These are phyloP conservation scores for Geotrichum aggregatum DNA, from an alignment of 1,139 yeast genomes.

Conservation along the genomic window DNA sequence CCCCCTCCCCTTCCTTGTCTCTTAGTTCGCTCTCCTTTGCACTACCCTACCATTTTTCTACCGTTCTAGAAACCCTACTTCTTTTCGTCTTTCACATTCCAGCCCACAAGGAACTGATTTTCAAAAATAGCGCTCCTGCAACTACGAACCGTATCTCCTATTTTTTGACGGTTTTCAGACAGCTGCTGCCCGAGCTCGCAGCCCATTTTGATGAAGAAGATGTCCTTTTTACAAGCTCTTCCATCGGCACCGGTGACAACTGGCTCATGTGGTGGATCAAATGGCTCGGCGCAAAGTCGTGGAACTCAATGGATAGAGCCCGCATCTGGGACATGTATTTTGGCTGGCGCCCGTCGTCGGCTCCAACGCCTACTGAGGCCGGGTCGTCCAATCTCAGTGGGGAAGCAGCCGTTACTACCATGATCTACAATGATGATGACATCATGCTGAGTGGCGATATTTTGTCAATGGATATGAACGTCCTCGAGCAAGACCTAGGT, in stretches of 20 bases:
- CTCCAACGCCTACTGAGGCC: too few relatives aligned
- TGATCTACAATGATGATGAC: background rate
- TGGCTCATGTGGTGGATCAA: conserved; percentile 96
- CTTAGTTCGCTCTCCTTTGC: conserved; percentile 19
- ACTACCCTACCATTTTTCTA: conserved; percentile 41
- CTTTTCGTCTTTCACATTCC: conserved; percentile 73
- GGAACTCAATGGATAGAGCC: conserved; percentile 78
- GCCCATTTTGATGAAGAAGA: conserved; percentile 79
- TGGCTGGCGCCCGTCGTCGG: conserved; percentile 61
- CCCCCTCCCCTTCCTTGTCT: conserved; percentile 8
- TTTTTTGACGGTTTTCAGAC: conserved; percentile 63
- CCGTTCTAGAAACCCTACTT: conserved; percentile 69
- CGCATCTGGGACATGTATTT: conserved; percentile 82
- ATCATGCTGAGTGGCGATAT: background rate
- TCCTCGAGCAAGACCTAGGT: conserved; percentile 24
- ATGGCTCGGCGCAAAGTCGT: conserved; percentile 80
- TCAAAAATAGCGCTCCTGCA: conserved; percentile 28
- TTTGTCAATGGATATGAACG: conserved; percentile 16
- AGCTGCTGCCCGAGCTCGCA: conserved; percentile 68
- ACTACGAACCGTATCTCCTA: conserved; percentile 61
- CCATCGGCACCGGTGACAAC: conserved; percentile 62
- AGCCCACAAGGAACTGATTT: conserved; percentile 30
- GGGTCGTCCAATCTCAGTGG: too few relatives aligned
- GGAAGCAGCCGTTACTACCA: conserved; percentile 10
- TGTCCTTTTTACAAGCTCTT: conserved; percentile 45